These are phyloP conservation scores for Heliamphora exappendiculata DNA, from an alignment of 148 eudicot genomes.

Conservation along the genomic window DNA sequence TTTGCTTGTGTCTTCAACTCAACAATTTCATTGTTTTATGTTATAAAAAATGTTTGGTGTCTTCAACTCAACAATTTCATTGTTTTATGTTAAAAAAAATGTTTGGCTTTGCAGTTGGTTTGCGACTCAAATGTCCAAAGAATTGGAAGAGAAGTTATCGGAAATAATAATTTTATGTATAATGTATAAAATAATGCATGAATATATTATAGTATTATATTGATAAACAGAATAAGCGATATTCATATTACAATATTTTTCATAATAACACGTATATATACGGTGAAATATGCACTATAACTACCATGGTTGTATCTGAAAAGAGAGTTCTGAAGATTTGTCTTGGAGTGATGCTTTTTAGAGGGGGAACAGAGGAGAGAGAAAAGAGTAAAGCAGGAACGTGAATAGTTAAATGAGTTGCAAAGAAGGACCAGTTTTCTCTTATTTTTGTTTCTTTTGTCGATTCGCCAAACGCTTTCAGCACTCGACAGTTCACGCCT, in stretches of 20 bases:
- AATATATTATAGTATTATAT: too few relatives aligned
- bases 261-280: too few relatives aligned
- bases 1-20: background rate
- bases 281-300: too few relatives aligned
- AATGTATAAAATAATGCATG: too few relatives aligned
- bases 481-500: background rate
- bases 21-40: too few relatives aligned
- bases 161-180: too few relatives aligned
- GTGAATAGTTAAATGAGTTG: background rate
- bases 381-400: background rate
- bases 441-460: slow-evolving; percentile 11
- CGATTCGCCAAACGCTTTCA: slow-evolving; percentile 5
- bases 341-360: background rate
- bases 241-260: too few relatives aligned
- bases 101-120: background rate
- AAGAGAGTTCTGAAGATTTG: background rate
- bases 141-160: background rate
- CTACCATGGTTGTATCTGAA: too few relatives aligned
- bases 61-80: background rate
- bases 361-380: background rate
- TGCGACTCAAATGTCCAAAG: background rate
- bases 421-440: slow-evolving; percentile 3
- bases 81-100: background rate
- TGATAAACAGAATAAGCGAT: too few relatives aligned
- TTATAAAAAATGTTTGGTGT: background rate